A percentile compares a stretch with the other conserved stretches of the same genome.
These are phyloP conservation scores for Calonectria pauciramosa DNA, from an alignment of 2,329 filamentous ascomycete genomes.

Conservation along the genomic window DNA sequence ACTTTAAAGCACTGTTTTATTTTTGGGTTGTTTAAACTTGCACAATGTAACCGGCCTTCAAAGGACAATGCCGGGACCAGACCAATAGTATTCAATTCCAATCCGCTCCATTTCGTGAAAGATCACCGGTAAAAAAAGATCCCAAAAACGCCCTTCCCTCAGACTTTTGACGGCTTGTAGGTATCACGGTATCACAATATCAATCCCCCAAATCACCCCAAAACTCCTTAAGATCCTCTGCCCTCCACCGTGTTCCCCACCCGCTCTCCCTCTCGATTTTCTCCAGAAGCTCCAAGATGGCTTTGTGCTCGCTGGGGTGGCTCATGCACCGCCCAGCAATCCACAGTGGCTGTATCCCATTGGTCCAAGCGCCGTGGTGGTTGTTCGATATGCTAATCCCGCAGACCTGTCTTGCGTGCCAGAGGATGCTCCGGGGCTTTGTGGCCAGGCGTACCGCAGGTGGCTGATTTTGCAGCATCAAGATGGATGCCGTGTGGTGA, in stretches of 20 bases:
- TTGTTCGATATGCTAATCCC: conserved; percentile 66
- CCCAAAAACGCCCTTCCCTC: not conserved
- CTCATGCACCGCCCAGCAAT: conserved; percentile 66
- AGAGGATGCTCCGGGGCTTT: conserved; percentile 56
- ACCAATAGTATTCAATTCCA: not conserved
- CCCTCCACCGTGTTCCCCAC: conserved; percentile 67
- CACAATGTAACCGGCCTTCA: not conserved
- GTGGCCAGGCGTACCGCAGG: conserved; percentile 54
- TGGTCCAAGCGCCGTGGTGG: conserved; percentile 67
- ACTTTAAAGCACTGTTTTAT: not conserved
- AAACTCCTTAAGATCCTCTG: conserved; percentile 64
- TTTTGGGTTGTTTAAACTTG: not conserved
- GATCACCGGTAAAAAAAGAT: not conserved
- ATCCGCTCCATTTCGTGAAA: not conserved
- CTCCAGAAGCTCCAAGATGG: conserved; percentile 61
- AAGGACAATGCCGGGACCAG: not conserved
- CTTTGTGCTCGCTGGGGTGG: conserved; percentile 57
- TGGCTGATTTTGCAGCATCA: conserved; percentile 64
- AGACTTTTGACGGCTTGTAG: not conserved
- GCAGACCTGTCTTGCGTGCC: conserved; percentile 67
- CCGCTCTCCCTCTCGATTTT: conserved; percentile 66
- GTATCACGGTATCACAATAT: conserved; percentile 15
- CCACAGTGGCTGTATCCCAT: conserved; percentile 67
- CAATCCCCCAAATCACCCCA: conserved; percentile 59
- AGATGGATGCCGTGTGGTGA: conserved; percentile 65